A percentile compares a stretch with the other conserved stretches of the same genome.
phyloP scores from a whole-genome alignment of 148 eudicot genomes.

The Hydrangea macrophylla region DNA sequence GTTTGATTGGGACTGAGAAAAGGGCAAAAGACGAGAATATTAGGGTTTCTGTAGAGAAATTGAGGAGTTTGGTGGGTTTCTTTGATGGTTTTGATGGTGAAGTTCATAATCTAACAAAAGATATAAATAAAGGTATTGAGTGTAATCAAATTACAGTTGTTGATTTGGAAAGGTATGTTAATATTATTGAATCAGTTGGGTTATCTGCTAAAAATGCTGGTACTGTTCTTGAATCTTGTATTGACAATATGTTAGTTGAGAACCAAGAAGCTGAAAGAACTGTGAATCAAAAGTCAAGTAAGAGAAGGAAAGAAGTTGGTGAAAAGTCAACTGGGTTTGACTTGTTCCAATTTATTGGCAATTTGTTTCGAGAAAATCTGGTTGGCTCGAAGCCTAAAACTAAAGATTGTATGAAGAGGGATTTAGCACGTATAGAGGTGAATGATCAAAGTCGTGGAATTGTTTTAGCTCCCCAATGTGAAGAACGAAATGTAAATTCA shows the following conservation, averaged over 20 bases:
- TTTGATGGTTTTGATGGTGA: constrained; percentile 49
- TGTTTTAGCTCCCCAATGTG: constrained; percentile 23
- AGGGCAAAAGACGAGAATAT: constrained; percentile 34
- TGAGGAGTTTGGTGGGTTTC: constrained; percentile 40
- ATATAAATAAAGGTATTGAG: constrained; percentile 45
- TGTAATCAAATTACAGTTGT: constrained; percentile 44
- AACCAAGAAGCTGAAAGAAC: constrained; percentile 38
- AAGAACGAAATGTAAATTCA: constrained; percentile 24
- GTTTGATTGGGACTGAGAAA: constrained; percentile 34
- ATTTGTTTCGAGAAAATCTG: constrained; percentile 30
- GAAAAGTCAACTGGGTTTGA: constrained; percentile 38
- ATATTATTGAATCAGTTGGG: constrained; percentile 45
- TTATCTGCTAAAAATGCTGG: constrained; percentile 38
- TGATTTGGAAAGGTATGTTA: constrained; percentile 65
- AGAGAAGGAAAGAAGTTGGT: constrained; percentile 43
- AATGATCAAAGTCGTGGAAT: constrained; percentile 21
- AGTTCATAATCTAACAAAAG: constrained; percentile 44
- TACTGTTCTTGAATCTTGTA: constrained; percentile 46
- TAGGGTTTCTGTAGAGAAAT: constrained; percentile 38
- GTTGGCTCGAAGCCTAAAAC: constrained; percentile 29
- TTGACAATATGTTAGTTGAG: constrained; percentile 26
- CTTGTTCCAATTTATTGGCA: constrained; percentile 38
- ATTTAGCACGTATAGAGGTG: constrained; percentile 21
- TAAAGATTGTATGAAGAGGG: constrained; percentile 40
- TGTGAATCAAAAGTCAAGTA: constrained; percentile 28